phyloP scores from a whole-genome alignment of 495 filamentous ascomycete genomes.

The Echria macrotheca region DNA sequence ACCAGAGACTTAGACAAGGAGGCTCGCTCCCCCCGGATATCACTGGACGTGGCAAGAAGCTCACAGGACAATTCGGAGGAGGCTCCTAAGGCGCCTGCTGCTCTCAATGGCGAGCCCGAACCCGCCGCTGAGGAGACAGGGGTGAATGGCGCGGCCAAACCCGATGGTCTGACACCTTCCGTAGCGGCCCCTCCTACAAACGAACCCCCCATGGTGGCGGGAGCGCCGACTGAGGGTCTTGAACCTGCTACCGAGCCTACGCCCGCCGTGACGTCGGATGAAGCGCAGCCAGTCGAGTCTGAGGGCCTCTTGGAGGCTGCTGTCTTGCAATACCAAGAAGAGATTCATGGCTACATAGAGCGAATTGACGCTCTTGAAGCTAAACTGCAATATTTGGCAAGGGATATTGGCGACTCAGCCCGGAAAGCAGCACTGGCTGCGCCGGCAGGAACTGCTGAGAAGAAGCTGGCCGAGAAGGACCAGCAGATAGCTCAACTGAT shows the following conservation, averaged over 20 bases:
- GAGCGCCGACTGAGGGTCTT: background rate
- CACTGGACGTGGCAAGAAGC: constrained; percentile 17
- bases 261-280: too few relatives aligned
- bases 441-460: constrained; percentile 59
- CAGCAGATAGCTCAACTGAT: constrained; percentile 84
- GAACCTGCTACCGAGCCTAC: background rate
- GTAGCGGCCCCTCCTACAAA: background rate
- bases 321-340: constrained; percentile 66
- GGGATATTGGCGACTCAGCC: constrained; percentile 68
- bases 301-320: constrained; percentile 54
- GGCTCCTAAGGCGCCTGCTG: background rate
- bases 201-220: background rate
- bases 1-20: constrained; percentile 10
- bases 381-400: constrained; percentile 81
- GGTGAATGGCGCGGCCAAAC: background rate
- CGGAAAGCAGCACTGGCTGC: constrained; percentile 56
- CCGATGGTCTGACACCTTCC: background rate
- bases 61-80: constrained; percentile 10
- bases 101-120: background rate
- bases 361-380: constrained; percentile 88
- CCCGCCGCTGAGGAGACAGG: background rate
- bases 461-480: constrained; percentile 80
- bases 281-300: constrained; percentile 27
- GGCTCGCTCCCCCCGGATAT: constrained; percentile 14
- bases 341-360: constrained; percentile 76